Evolutionary conservation across 108 stramenopile species (phyloP).

Genomic region (Fragilaria crotonensis): DNA sequence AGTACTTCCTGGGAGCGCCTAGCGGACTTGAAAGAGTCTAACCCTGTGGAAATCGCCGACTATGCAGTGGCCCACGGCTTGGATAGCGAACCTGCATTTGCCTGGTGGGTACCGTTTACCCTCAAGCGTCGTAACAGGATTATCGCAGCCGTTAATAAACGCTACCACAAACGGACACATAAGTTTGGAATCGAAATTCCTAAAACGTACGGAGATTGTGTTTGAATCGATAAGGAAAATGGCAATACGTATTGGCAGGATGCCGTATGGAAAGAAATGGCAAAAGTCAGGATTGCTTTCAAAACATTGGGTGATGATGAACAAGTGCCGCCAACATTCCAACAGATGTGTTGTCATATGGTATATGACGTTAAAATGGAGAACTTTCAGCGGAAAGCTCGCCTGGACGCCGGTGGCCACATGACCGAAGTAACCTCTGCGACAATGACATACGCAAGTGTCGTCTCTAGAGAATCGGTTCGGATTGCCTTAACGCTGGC

Average conservation of each 20-base stretch:
- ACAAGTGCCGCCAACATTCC: too few species aligned
- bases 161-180: too few species aligned
- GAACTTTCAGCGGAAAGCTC: constrained; percentile 16
- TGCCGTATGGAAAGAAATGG: constrained; percentile 33
- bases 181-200: too few species aligned
- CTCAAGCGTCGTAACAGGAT: constrained; percentile 15
- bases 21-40: too few species aligned
- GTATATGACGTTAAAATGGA: constrained; percentile 3
- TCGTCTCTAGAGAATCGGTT: constrained; percentile 20
- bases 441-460: constrained; percentile 18
- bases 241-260: too few species aligned
- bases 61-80: too few species aligned
- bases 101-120: too few species aligned
- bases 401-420: constrained; percentile 32
- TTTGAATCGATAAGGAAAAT: constrained; percentile 17
- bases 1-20: constrained; percentile 10
- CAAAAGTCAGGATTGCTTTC: constrained; percentile 24
- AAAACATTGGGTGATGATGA: constrained; percentile 6
- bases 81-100: too few species aligned
- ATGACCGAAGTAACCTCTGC: constrained; percentile 6
- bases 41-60: too few species aligned
- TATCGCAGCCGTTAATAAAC: constrained; percentile 14
- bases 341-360: too few species aligned
- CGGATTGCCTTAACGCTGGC: constrained; percentile 27
- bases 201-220: constrained; percentile 19